These are phyloP conservation scores for Pseudogymnoascus verrucosus DNA, from an alignment of 2,329 filamentous ascomycete genomes.

Conservation along the genomic window DNA sequence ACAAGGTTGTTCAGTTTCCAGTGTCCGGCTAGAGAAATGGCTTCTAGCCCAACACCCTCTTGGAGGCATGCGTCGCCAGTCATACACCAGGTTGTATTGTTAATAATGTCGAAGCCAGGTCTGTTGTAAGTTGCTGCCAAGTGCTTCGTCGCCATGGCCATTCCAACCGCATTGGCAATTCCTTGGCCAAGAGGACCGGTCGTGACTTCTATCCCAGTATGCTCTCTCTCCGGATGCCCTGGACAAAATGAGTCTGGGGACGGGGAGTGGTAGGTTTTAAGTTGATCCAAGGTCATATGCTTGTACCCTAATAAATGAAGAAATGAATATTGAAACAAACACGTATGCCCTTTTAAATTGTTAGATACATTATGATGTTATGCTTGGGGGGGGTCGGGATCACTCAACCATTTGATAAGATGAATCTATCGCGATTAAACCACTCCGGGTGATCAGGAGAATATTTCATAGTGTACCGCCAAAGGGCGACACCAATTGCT, in stretches of 20 bases:
- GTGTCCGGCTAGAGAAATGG: slow-evolving; percentile 34
- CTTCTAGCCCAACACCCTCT: slow-evolving; percentile 39
- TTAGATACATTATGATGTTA: too few species aligned
- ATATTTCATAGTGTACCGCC: not conserved
- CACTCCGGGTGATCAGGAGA: not conserved
- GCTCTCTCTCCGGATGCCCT: not conserved
- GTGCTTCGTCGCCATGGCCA: slow-evolving; percentile 40
- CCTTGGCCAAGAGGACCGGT: slow-evolving; percentile 38
- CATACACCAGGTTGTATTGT: slow-evolving; percentile 39
- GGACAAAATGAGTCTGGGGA: not conserved
- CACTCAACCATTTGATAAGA: not conserved
- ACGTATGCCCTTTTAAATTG: not conserved
- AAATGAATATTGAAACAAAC: not conserved
- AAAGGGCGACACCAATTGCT: not conserved
- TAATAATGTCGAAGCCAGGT: slow-evolving; percentile 33
- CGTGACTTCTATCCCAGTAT: slow-evolving; percentile 34
- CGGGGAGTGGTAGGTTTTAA: not conserved
- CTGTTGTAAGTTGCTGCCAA: slow-evolving; percentile 36
- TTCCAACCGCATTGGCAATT: slow-evolving; percentile 16
- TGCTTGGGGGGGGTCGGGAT: too few species aligned
- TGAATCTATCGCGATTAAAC: not conserved
- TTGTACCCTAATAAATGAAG: not conserved
- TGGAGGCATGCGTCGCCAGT: slow-evolving; percentile 39
- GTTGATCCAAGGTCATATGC: not conserved
- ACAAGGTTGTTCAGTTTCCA: slow-evolving; percentile 36